Evolutionary conservation across 2,329 filamentous ascomycete species (phyloP), one percentile per base, ranked within the genome.

Genomic region (Alternaria ventricosa): DNA sequence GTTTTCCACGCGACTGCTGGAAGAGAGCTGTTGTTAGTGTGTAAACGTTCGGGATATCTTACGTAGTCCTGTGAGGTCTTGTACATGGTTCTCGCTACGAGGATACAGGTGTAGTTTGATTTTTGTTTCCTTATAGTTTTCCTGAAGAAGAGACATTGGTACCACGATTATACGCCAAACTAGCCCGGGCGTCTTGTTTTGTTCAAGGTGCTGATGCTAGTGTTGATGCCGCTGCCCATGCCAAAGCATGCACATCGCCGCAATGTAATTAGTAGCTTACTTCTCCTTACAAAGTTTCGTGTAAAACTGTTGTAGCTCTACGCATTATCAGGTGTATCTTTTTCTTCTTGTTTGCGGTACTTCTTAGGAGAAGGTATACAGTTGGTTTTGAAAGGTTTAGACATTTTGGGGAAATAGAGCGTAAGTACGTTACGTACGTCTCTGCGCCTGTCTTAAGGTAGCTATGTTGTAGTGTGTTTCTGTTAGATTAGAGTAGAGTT

Each of bases 1-100:
- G 36, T 18, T 18, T 41, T 11, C 8, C 1, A n/a, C 4, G 33
- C 0, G 2, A n/a, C n/a, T 9, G 33, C 15, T n/a, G 0, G 2
- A 41, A 10, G 10, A 41, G 15, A 41, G 15, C 1, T 0, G 15
- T 41, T 41, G 4, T 41, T n/a, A 0, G 8, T n/a, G 0, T n/a
- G 33, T 10, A 1, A n/a, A 41, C 8, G 33, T 5, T 6, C n/a
- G 8, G 0, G 33, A 0, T 41, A 36, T n/a, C 13, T 36, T 36
- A 36, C 6, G 30, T n/a, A 36, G 30, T 36, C 30, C 0, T 36
- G 6, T 4, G 30, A 36, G 3, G 7, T 36, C 3, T 36, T 36
- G 3, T n/a, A 15, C 30, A n/a, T 9, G 4, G 30, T 2, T 2
- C 13, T 36, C 4, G 13, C 30, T 36, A 7, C 30, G 30, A n/a